Base-by-base conservation (phyloP, 2,329 filamentous ascomycete genomes). In the Fusarium penzigii region DNA sequence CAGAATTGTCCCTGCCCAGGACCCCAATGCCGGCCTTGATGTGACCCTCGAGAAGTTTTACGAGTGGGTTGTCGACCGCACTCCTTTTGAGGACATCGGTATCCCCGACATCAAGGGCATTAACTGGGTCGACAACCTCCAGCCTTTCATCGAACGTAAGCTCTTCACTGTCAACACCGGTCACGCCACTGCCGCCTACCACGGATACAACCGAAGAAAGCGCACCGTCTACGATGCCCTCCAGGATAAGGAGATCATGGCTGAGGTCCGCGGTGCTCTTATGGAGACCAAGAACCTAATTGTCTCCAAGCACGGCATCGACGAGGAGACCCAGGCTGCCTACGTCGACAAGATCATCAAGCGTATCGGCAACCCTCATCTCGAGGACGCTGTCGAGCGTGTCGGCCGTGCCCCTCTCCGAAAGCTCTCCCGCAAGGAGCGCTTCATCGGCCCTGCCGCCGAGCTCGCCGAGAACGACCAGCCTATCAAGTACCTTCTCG, bases 121-220 rank as follows among this genome's bases (percentile, higher is more conserved):
- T 70, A 89, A 96, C 77, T 97, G 90, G 85, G 94, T 97, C 53
- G 86, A 91, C 59, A 82, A 97, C 76, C 85, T 99, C 29, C 83
- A 87, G 69, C 94, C 94, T 52, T 99, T 93, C 78, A 97, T 99
- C 67, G 94, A 99, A 85, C 92, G 94, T 74, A 99, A 99, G 84
- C 87, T 99, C 60, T 99, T 92, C 82, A 99, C 94, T 17, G 93
- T 99, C 82, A 99, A 99, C 84, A 99, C 94, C 17, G 89, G 92
- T 50, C 94, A 99, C 71, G 94, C 94, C 54, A 96, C 93, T 8
- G 92, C 92, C 17, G 93, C 94, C 54, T 97, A 97, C 83, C 92
- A 94, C 74, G 93, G 92, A 49, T 89, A 96, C 82, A 83, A 92
- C 76, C 83, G 86, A 61, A 86, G 89, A 68, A 93, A 95, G 81